Percentiles rank a stretch among this genome's conserved stretches.
These are phyloP conservation scores for Alternaria novae-zelandiae DNA, from an alignment of 2,329 filamentous ascomycete species.

Conservation along the genomic window DNA sequence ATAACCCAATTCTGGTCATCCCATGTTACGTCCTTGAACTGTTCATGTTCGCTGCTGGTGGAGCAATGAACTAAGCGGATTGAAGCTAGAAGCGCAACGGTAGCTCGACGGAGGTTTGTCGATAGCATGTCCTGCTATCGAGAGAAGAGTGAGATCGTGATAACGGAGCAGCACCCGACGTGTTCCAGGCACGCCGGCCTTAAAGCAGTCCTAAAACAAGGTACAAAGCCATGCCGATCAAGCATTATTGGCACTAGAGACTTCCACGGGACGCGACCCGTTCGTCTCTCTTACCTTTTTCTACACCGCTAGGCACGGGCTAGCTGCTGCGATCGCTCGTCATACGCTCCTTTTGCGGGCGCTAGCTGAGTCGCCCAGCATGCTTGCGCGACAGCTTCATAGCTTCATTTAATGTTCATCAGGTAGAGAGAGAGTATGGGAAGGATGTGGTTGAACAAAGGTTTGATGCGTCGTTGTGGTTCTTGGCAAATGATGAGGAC, in stretches of 20 bases:
- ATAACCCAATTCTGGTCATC: slow-evolving; percentile 65
- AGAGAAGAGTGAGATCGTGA: not conserved
- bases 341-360: slow-evolving; percentile 4
- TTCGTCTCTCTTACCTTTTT: slow-evolving; percentile 10
- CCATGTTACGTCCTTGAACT: slow-evolving; percentile 59
- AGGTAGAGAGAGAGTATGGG: not conserved
- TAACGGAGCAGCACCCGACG: not conserved
- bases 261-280: slow-evolving; percentile 1
- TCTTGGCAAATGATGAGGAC: not conserved
- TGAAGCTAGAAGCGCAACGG: slow-evolving; percentile 19
- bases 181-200: slow-evolving; percentile 5
- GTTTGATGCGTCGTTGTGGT: not conserved
- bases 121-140: slow-evolving; percentile 3
- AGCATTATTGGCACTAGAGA: not conserved
- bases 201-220: slow-evolving; percentile 15
- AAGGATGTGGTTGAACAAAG: not conserved
- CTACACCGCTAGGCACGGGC: slow-evolving; percentile 12
- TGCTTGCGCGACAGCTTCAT: not conserved
- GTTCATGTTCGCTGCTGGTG: slow-evolving; percentile 28
- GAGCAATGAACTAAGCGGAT: slow-evolving; percentile 11
- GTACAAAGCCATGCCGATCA: slow-evolving; percentile 14
- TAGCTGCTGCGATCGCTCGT: slow-evolving; percentile 2
- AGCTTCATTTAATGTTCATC: not conserved
- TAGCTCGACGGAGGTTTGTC: slow-evolving; percentile 4
- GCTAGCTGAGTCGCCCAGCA: not conserved